phyloP scores from a whole-genome alignment of 257 asterid species.

The Solanum ahanhuiri region DNA sequence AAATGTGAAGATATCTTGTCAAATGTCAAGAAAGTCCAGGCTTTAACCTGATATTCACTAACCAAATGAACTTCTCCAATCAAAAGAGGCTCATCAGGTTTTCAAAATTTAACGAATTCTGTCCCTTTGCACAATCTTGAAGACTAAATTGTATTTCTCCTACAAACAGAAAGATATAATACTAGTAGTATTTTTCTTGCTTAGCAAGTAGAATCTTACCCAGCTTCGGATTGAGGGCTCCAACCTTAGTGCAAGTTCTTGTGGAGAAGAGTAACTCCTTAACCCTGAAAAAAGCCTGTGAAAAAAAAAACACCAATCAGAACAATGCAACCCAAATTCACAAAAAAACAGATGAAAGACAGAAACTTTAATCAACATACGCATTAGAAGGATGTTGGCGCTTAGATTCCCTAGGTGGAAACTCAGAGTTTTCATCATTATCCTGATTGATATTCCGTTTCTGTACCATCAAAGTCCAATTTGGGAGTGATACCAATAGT shows the following conservation, averaged over 20 bases:
- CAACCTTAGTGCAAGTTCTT: slow-evolving; percentile 34
- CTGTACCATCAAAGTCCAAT: slow-evolving; percentile 44
- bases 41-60: neutral
- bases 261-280: slow-evolving; percentile 24
- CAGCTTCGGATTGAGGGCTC: slow-evolving; percentile 49
- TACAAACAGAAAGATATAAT: neutral
- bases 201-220: slow-evolving; percentile 28
- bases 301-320: neutral
- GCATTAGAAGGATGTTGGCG: slow-evolving; percentile 19
- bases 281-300: slow-evolving; percentile 38
- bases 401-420: slow-evolving; percentile 22
- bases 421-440: slow-evolving; percentile 40
- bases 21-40: neutral
- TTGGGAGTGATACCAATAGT: neutral
- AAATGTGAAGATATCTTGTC: neutral
- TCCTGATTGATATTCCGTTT: slow-evolving; percentile 42
- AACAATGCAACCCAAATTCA: neutral
- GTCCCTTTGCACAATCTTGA: neutral
- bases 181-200: neutral
- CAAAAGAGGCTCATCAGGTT: slow-evolving; percentile 1
- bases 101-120: neutral
- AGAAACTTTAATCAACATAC: slow-evolving; percentile 13
- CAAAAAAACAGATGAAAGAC: neutral
- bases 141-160: neutral
- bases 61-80: neutral